Conservation (phyloP, 2,329 filamentous ascomycete genomes). For the Colletotrichum spinosum region DNA sequence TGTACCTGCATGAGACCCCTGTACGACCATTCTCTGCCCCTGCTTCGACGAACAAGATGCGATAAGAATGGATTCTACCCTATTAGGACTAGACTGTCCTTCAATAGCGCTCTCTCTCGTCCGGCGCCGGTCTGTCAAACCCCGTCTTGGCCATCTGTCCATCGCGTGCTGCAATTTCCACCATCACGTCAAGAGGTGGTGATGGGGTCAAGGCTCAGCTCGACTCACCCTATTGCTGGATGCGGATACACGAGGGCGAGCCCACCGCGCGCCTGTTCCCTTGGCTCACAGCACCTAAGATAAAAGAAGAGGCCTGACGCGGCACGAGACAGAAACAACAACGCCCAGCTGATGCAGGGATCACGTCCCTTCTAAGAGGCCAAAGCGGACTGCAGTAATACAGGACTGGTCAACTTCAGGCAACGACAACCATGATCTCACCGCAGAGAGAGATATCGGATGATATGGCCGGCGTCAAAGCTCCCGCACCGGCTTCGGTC, state of each 20-base stretch:
- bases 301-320: conserved; percentile 3
- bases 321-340: conserved; percentile 30
- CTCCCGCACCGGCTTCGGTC: background rate
- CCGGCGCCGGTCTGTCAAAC: conserved; percentile 18
- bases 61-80: conserved; percentile 31
- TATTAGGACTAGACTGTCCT: conserved; percentile 26
- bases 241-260: conserved; percentile 4
- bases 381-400: conserved; percentile 6
- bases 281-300: conserved; percentile 18
- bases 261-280: conserved; percentile 21
- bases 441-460: background rate
- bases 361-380: background rate
- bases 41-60: conserved; percentile 8
- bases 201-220: conserved; percentile 34
- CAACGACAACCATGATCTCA: background rate
- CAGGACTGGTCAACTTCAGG: background rate
- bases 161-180: conserved; percentile 34
- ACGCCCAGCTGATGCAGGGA: conserved; percentile 12
- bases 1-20: conserved; percentile 36
- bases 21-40: conserved; percentile 9
- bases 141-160: conserved; percentile 31
- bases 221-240: conserved; percentile 1
- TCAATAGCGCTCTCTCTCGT: background rate
- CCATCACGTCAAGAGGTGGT: conserved; percentile 30
- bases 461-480: background rate